Conservation (phyloP, 192 early-diverging fungal species). For the Coemansia sp. region DNA sequence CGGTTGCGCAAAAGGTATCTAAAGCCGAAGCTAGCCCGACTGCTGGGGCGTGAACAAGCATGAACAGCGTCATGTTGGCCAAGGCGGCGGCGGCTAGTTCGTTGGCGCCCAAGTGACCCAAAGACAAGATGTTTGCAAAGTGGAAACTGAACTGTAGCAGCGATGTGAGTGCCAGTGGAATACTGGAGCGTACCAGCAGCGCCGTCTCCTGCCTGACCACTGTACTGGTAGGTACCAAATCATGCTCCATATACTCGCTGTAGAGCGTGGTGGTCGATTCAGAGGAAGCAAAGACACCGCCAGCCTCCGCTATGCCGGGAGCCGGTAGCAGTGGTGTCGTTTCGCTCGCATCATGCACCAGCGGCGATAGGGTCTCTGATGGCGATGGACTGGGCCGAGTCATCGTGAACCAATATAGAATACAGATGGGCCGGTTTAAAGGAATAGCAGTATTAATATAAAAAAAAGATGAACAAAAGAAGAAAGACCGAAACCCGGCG, state of each 20-base stretch:
- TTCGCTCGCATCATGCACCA: constrained; percentile 11
- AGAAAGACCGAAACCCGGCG: not conserved
- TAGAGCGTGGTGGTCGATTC: not conserved
- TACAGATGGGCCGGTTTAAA: no score
- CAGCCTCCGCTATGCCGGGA: not conserved
- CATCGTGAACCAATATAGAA: not conserved
- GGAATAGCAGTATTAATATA: not conserved
- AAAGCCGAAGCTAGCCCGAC: constrained; percentile 74
- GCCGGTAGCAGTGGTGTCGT: constrained; percentile 21
- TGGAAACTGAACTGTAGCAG: constrained; percentile 67
- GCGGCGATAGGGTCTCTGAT: not conserved
- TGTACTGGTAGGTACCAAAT: constrained; percentile 9
- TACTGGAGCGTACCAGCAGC: constrained; percentile 20
- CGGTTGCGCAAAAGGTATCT: constrained; percentile 75
- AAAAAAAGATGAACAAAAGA: constrained; percentile 2
- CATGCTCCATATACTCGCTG: constrained; percentile 14
- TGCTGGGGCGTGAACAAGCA: constrained; percentile 66
- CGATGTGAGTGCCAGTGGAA: constrained; percentile 52
- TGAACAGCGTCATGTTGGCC: constrained; percentile 71
- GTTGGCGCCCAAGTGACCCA: constrained; percentile 66
- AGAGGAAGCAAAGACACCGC: not conserved
- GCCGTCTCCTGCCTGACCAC: constrained; percentile 29
- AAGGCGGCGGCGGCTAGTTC: constrained; percentile 73
- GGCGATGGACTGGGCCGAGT: constrained; percentile 3
- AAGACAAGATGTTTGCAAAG: constrained; percentile 61